These are phyloP conservation scores for Fusarium fracticaudum DNA, from an alignment of 2,329 filamentous ascomycete genomes.

Conservation along the genomic window DNA sequence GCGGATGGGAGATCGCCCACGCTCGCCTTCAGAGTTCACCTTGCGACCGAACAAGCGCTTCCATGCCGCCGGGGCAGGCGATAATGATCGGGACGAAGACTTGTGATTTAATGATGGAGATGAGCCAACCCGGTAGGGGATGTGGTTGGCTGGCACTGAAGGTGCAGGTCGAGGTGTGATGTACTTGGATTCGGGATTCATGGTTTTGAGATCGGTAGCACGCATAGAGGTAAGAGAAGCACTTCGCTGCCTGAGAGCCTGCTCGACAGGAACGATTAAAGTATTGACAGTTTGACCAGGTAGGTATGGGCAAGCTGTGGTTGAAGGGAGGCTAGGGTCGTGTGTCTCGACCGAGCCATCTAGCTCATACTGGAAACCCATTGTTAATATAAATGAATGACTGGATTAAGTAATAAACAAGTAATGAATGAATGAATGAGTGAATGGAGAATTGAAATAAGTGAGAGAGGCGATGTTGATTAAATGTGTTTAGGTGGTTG, in stretches of 20 bases:
- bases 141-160: constrained; percentile 40
- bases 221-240: constrained; percentile 71
- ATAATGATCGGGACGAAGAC: constrained; percentile 59
- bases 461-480: constrained; percentile 27
- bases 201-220: constrained; percentile 72
- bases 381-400: constrained; percentile 38
- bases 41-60: constrained; percentile 62
- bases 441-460: constrained; percentile 12
- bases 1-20: constrained; percentile 46
- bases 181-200: constrained; percentile 82
- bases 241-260: constrained; percentile 67
- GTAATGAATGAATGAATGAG: not conserved
- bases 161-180: constrained; percentile 71
- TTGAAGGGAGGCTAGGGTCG: constrained; percentile 77
- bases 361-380: constrained; percentile 75
- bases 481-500: constrained; percentile 30
- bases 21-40: constrained; percentile 47
- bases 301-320: constrained; percentile 83
- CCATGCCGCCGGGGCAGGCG: constrained; percentile 59
- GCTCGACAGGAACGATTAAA: constrained; percentile 80
- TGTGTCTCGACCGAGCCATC: constrained; percentile 81
- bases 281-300: constrained; percentile 90
- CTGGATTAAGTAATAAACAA: constrained; percentile 1
- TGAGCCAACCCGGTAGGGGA: constrained; percentile 43
- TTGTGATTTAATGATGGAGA: constrained; percentile 46